Conservation (phyloP, 306 rosid species). For the Prunus armeniaca region DNA sequence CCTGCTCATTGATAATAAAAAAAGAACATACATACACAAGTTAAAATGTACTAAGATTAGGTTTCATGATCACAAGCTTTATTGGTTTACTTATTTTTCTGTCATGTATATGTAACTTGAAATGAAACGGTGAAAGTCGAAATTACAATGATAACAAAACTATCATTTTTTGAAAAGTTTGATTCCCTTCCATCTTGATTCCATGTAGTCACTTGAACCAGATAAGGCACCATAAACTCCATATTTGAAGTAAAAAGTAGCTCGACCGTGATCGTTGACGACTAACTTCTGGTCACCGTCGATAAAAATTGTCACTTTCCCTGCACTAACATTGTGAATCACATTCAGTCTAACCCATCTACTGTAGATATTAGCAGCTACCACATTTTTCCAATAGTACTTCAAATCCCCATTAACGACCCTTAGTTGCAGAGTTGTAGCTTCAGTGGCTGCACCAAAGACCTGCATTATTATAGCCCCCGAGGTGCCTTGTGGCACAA, state of each 20-base stretch:
- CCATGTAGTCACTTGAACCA: constrained; percentile 22
- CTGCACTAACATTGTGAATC: constrained; percentile 17
- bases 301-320: neutral
- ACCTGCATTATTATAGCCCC: constrained; percentile 24
- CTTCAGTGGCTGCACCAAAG: constrained; percentile 3
- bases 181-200: constrained; percentile 28
- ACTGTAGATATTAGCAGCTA: neutral
- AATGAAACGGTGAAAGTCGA: too few relatives aligned
- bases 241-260: constrained; percentile 17
- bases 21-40: too few relatives aligned
- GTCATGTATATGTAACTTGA: too few relatives aligned
- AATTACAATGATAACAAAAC: too few relatives aligned
- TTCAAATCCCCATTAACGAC: constrained; percentile 2
- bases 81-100: too few relatives aligned
- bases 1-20: too few relatives aligned
- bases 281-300: neutral
- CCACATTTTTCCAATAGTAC: neutral
- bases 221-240: constrained; percentile 17
- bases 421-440: constrained; percentile 14
- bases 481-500: constrained; percentile 13
- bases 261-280: neutral
- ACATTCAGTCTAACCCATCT: constrained; percentile 26
- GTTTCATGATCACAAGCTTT: too few relatives aligned
- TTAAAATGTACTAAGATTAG: too few relatives aligned
- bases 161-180: constrained; percentile 12